Conservation (phyloP, 1,139 yeast genomes). For the Pichia sp. region DNA sequence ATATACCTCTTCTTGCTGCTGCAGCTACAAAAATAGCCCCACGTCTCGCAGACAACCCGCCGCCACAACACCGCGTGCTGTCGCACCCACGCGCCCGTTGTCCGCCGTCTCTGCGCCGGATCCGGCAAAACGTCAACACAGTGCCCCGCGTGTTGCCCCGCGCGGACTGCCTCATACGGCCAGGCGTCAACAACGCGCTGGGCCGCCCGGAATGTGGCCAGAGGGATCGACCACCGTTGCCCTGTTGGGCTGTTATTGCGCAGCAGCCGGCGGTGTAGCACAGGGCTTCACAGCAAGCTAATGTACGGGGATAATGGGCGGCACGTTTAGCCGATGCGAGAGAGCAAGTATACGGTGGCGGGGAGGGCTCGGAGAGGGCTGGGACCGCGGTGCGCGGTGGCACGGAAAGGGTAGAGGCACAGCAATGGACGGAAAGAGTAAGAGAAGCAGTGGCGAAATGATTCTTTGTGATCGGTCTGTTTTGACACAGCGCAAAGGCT, state of each 20-base stretch:
- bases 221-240: background rate
- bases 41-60: too few relatives aligned
- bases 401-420: too few relatives aligned
- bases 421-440: too few relatives aligned
- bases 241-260: background rate
- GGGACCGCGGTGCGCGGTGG: too few relatives aligned
- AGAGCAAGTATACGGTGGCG: background rate
- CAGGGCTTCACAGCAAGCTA: background rate
- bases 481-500: background rate
- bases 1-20: background rate
- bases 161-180: background rate
- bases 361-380: too few relatives aligned
- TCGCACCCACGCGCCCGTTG: too few relatives aligned
- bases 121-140: background rate
- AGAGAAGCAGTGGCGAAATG: background rate
- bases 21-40: too few relatives aligned
- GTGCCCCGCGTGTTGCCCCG: background rate
- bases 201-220: background rate
- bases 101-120: background rate
- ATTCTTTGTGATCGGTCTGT: background rate
- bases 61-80: too few relatives aligned
- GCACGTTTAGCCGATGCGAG: background rate
- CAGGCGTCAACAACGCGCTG: background rate
- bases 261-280: too few relatives aligned
- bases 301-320: background rate